A percentile compares a stretch with the other conserved stretches of the same genome.
phyloP scores from a whole-genome alignment of 116 monocot species.

The Cymodocea nodosa region DNA sequence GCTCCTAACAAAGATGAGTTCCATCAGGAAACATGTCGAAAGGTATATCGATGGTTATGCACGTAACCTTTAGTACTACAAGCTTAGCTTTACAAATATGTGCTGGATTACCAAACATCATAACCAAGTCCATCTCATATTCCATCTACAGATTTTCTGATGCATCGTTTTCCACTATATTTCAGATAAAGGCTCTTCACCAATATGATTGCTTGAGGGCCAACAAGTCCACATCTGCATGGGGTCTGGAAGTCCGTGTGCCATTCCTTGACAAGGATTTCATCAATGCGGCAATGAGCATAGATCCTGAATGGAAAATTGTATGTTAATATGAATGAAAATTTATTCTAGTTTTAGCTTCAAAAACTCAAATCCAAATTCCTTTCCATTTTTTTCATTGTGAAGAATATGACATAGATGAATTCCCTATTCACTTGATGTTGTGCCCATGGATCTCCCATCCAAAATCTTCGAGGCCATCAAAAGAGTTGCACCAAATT shows the following conservation, averaged over 20 bases:
- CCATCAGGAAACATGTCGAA: constrained; percentile 60
- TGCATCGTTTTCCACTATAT: background rate
- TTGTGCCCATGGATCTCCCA: too few relatives aligned
- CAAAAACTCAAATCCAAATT: background rate
- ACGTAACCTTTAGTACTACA: too few relatives aligned
- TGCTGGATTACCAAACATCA: too few relatives aligned
- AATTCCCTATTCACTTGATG: too few relatives aligned
- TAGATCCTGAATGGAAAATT: constrained; percentile 86
- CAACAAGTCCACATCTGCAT: constrained; percentile 68
- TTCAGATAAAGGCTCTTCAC: constrained; percentile 46
- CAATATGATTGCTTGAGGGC: constrained; percentile 87
- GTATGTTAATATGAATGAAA: constrained; percentile 9
- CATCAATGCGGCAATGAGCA: constrained; percentile 71
- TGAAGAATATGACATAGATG: too few relatives aligned
- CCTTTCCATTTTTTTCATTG: background rate
- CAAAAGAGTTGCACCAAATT: too few relatives aligned
- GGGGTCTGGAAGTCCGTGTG: constrained; percentile 73
- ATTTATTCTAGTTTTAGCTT: background rate
- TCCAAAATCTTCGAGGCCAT: too few relatives aligned
- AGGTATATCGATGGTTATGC: constrained; percentile 23
- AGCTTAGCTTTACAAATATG: too few relatives aligned
- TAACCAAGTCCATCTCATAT: too few relatives aligned
- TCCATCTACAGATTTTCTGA: background rate
- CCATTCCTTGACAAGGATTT: constrained; percentile 79
- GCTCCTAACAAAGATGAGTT: constrained; percentile 88